Evolutionary conservation across 768 basidiomycete genomes (phyloP).

Genomic region (Rhodotorula babjevae): DNA sequence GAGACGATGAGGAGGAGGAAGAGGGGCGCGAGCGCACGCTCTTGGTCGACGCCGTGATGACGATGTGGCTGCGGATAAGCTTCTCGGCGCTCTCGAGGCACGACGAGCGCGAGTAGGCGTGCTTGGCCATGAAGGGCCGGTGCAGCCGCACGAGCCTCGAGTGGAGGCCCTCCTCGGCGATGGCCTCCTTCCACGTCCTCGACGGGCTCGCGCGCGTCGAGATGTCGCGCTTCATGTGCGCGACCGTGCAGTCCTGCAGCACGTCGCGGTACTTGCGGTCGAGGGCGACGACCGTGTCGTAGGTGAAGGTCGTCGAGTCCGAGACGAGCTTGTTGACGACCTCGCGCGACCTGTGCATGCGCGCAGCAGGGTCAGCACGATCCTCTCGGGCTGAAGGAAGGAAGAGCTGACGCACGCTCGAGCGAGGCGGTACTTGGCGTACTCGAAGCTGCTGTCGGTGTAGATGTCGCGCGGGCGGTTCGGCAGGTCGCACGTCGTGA

Average conservation of each 20-base stretch:
- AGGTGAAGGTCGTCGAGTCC: constrained; percentile 12
- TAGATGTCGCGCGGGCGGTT: constrained; percentile 4
- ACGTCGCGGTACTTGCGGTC: constrained; percentile 24
- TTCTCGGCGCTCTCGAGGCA: constrained; percentile 30
- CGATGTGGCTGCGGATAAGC: constrained; percentile 6
- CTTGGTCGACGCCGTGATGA: neutral
- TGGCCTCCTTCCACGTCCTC: neutral
- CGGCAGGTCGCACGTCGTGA: constrained; percentile 14
- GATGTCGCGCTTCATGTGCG: neutral
- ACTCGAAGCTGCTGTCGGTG: constrained; percentile 23
- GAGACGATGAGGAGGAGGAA: fast-evolving
- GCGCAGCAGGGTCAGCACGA: neutral
- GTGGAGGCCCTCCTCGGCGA: constrained; percentile 20
- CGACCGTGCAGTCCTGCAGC: neutral
- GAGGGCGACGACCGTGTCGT: constrained; percentile 24
- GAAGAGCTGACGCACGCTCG: neutral
- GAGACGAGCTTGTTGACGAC: constrained; percentile 11
- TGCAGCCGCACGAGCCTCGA: constrained; percentile 19
- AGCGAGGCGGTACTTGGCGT: constrained; percentile 11
- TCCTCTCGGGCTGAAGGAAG: too few species aligned
- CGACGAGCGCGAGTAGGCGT: constrained; percentile 10
- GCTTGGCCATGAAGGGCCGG: constrained; percentile 31
- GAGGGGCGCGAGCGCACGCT: neutral
- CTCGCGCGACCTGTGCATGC: constrained; percentile 13
- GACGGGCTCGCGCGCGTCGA: neutral